Evolutionary conservation across 1,284 basidiomycete genomes (phyloP).

Genomic region (Polyporus tsugae): DNA sequence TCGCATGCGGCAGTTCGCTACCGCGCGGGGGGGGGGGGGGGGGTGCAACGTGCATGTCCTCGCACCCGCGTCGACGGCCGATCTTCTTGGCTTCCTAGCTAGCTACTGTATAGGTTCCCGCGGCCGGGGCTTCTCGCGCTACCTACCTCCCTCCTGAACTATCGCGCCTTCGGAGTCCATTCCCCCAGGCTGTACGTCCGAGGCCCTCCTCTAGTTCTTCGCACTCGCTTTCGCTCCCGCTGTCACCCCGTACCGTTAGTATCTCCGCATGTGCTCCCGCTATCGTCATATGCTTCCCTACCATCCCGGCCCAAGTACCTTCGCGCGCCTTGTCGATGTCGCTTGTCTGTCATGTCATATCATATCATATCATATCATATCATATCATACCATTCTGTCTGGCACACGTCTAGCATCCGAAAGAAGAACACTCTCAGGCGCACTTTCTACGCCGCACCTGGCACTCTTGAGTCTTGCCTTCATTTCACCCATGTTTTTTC

Average conservation of each 20-base stretch:
- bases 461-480: too few relatives aligned
- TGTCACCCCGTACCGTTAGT: background rate
- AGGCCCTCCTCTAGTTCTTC: background rate
- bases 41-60: too few relatives aligned
- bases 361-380: too few relatives aligned
- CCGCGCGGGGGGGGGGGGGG: background rate
- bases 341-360: too few relatives aligned
- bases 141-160: background rate
- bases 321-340: too few relatives aligned
- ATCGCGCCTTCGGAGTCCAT: background rate
- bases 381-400: too few relatives aligned
- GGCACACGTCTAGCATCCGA: too few relatives aligned
- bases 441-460: too few relatives aligned
- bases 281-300: background rate
- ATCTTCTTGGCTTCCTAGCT: background rate
- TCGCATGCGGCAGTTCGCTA: conserved; percentile 3
- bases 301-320: too few relatives aligned
- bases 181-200: background rate
- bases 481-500: too few relatives aligned
- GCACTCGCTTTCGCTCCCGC: background rate
- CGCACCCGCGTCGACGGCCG: background rate
- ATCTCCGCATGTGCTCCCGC: background rate
- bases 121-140: background rate
- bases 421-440: too few relatives aligned
- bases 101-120: too few relatives aligned